Percentiles rank a stretch among this genome's conserved stretches.
phyloP scores from a whole-genome alignment of 805 yeast species.

The Dipodascus albidus region DNA sequence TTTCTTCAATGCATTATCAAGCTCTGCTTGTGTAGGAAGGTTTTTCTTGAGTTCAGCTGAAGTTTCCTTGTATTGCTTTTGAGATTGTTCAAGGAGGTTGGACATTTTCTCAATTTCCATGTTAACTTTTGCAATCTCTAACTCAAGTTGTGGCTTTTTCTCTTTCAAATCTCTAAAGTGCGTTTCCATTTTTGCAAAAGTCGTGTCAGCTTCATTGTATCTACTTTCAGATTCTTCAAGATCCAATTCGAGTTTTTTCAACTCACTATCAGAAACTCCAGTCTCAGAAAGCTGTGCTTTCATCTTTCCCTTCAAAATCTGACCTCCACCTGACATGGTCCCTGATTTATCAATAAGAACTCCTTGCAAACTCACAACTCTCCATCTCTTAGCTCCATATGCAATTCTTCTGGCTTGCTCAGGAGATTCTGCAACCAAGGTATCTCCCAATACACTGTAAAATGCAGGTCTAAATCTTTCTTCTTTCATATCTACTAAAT shows the following conservation, averaged over 20 bases:
- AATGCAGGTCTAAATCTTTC: constrained; percentile 74
- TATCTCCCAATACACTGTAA: constrained; percentile 75
- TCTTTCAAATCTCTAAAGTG: constrained; percentile 49
- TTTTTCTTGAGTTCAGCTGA: constrained; percentile 11
- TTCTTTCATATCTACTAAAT: constrained; percentile 59
- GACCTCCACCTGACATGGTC: constrained; percentile 95
- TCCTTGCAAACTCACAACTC: constrained; percentile 91
- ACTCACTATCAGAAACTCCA: constrained; percentile 44
- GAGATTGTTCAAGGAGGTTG: constrained; percentile 39
- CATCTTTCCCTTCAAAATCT: constrained; percentile 64
- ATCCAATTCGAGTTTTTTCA: constrained; percentile 41
- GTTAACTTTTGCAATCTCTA: constrained; percentile 42
- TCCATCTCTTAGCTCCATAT: constrained; percentile 64
- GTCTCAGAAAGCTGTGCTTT: constrained; percentile 26
- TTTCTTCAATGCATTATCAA: constrained; percentile 27
- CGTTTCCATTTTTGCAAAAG: constrained; percentile 46
- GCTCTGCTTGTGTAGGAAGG: constrained; percentile 18
- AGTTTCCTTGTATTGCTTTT: constrained; percentile 30
- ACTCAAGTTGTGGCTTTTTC: constrained; percentile 59
- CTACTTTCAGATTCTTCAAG: constrained; percentile 41
- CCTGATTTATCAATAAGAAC: constrained; percentile 87
- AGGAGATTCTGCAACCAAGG: constrained; percentile 72
- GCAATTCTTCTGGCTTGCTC: constrained; percentile 82
- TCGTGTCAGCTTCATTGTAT: constrained; percentile 32
- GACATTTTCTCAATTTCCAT: constrained; percentile 55